These are phyloP conservation scores for Heterobasidion parviporum DNA, from an alignment of 1,284 basidiomycete genomes.

Conservation along the genomic window DNA sequence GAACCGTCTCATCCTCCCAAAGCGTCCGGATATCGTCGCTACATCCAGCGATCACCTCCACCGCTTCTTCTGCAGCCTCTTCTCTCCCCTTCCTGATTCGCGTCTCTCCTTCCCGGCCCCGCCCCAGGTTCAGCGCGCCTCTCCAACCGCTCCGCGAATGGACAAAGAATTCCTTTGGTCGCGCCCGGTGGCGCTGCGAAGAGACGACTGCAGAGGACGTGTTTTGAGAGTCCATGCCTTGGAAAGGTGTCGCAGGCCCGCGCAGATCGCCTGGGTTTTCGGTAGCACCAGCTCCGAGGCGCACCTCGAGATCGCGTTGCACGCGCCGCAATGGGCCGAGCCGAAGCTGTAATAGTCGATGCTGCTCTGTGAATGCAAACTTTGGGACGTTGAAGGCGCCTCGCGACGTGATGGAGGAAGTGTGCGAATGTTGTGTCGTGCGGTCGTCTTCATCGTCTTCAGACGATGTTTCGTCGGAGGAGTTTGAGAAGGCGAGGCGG, in stretches of 20 bases:
- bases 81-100: slow-evolving; percentile 10
- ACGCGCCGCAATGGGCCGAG: slow-evolving; percentile 52
- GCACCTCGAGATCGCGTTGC: slow-evolving; percentile 49
- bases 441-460: neutral
- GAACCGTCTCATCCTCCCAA: slow-evolving; percentile 50
- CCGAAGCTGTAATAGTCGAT: slow-evolving; percentile 47
- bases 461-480: neutral
- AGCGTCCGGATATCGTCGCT: slow-evolving; percentile 53
- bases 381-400: neutral
- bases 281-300: slow-evolving; percentile 49
- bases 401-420: too few species aligned
- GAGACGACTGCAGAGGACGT: slow-evolving; percentile 20
- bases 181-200: slow-evolving; percentile 8
- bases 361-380: slow-evolving; percentile 50
- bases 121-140: slow-evolving; percentile 28
- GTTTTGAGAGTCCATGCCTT: slow-evolving; percentile 3
- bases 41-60: slow-evolving; percentile 46
- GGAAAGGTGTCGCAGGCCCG: neutral
- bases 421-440: neutral
- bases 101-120: slow-evolving; percentile 5
- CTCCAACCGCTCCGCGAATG: slow-evolving; percentile 58
- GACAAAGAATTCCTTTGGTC: slow-evolving; percentile 43
- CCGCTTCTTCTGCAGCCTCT: slow-evolving; percentile 32
- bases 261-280: slow-evolving; percentile 1
- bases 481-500: slow-evolving; percentile 7